Conservation (phyloP, 176 grass and related monocot genomes). For the Musa itinerans region DNA sequence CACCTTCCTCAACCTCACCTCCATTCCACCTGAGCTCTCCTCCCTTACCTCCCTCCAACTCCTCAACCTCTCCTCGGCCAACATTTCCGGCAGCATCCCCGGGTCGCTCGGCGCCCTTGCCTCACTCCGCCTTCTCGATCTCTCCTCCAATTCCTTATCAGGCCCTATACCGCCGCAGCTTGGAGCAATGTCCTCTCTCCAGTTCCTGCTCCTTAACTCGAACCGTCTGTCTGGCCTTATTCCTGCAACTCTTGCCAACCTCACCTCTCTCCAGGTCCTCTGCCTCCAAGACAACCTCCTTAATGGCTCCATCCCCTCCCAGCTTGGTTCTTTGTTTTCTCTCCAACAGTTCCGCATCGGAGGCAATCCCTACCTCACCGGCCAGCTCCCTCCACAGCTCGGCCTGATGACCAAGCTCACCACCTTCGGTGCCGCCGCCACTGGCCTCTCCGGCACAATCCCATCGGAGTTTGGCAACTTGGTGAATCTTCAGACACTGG, state of each 20-base stretch:
- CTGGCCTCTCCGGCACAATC: slow-evolving; percentile 59
- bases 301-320: slow-evolving; percentile 28
- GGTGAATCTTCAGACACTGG: slow-evolving; percentile 65
- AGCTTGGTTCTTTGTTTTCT: slow-evolving; percentile 52
- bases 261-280: background rate
- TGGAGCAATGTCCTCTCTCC: slow-evolving; percentile 48
- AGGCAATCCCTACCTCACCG: slow-evolving; percentile 52
- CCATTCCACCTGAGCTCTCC: slow-evolving; percentile 51
- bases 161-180: slow-evolving; percentile 44
- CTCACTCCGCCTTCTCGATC: slow-evolving; percentile 64
- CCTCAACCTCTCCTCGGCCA: slow-evolving; percentile 79
- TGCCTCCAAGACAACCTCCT: slow-evolving; percentile 12
- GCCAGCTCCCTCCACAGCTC: slow-evolving; percentile 42
- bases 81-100: slow-evolving; percentile 61
- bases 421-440: slow-evolving; percentile 69
- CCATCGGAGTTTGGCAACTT: slow-evolving; percentile 64
- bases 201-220: slow-evolving; percentile 81
- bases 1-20: slow-evolving; percentile 86
- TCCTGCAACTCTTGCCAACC: slow-evolving; percentile 22
- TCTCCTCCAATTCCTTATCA: slow-evolving; percentile 70
- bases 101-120: slow-evolving; percentile 37
- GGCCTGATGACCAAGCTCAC: slow-evolving; percentile 79
- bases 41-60: slow-evolving; percentile 64
- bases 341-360: slow-evolving; percentile 80
- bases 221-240: slow-evolving; percentile 29